Evolutionary conservation across 306 rosid species (phyloP).

Genomic region (Datisca glomerata): DNA sequence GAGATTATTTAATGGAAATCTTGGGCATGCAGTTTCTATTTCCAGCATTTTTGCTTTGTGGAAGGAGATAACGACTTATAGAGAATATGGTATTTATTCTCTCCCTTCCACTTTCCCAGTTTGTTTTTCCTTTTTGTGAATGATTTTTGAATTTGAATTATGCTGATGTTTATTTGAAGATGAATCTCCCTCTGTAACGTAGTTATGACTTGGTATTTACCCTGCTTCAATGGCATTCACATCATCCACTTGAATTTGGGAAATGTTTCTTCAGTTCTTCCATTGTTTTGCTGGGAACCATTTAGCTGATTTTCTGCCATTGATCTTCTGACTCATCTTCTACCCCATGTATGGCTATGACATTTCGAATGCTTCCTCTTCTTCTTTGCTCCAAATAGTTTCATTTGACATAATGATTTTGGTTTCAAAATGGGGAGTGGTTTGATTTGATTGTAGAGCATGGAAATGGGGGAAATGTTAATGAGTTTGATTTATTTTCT

Average conservation of each 20-base stretch:
- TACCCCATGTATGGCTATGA: conserved; percentile 72
- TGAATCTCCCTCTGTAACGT: conserved; percentile 29
- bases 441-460: conserved; percentile 20
- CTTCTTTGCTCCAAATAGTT: conserved; percentile 68
- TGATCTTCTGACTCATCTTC: conserved; percentile 43
- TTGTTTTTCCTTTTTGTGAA: no score
- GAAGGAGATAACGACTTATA: no score
- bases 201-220: conserved; percentile 47
- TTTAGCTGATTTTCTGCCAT: conserved; percentile 78
- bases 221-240: conserved; percentile 73
- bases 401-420: conserved; percentile 43
- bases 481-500: conserved; percentile 12
- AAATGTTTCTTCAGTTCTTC: conserved; percentile 76
- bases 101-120: no score
- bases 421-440: conserved; percentile 4
- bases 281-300: conserved; percentile 57
- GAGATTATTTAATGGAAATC: no score
- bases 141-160: conserved; percentile 9
- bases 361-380: conserved; percentile 89
- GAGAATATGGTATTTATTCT: no score
- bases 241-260: conserved; percentile 58
- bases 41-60: no score
- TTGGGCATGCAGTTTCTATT: no score
- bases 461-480: conserved; percentile 17
- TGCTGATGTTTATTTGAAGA: conserved; percentile 38